A percentile compares a stretch with the other conserved stretches of the same genome.
Evolutionary conservation across 2,329 filamentous ascomycete species (phyloP).

Genomic region (Dothideomycetes sp.): DNA sequence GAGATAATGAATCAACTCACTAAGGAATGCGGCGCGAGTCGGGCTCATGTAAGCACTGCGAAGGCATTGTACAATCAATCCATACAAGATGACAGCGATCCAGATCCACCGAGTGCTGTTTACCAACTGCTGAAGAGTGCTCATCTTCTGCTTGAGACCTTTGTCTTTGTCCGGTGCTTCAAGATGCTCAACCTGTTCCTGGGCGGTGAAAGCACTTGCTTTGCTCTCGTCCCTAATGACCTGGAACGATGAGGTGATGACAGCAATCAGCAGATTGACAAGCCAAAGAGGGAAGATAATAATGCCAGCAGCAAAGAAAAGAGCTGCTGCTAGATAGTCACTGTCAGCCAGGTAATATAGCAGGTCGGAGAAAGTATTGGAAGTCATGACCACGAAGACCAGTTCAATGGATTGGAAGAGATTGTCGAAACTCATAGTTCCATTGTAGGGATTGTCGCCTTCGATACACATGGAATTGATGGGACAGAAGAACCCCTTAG

Average conservation of each 20-base stretch:
- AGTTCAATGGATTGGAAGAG: constrained; percentile 85
- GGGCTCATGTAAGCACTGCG: constrained; percentile 68
- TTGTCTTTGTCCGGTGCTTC: constrained; percentile 30
- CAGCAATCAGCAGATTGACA: constrained; percentile 86
- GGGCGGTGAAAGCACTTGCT: constrained; percentile 80
- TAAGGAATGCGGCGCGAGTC: constrained; percentile 54
- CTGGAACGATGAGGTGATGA: constrained; percentile 97
- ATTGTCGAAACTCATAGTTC: constrained; percentile 90
- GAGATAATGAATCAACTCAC: constrained; percentile 25
- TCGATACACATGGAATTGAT: constrained; percentile 74
- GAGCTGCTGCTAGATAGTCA: constrained; percentile 76
- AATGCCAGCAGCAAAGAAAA: constrained; percentile 65
- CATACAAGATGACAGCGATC: constrained; percentile 71
- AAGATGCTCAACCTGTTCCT: constrained; percentile 44
- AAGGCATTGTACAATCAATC: constrained; percentile 67
- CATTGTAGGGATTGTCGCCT: constrained; percentile 67
- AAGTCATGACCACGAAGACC: constrained; percentile 97
- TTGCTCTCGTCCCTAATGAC: constrained; percentile 95
- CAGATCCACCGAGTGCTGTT: constrained; percentile 67
- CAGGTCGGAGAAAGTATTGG: constrained; percentile 90
- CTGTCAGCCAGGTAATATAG: constrained; percentile 91
- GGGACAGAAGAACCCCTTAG: constrained; percentile 86
- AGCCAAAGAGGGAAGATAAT: constrained; percentile 95
- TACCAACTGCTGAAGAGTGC: constrained; percentile 60
- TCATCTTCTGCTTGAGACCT: constrained; percentile 33